Percentiles rank a stretch among this genome's conserved stretches.
Conservation (phyloP, 176 grass and related monocot species). For the Oryza rufipogon region DNA sequence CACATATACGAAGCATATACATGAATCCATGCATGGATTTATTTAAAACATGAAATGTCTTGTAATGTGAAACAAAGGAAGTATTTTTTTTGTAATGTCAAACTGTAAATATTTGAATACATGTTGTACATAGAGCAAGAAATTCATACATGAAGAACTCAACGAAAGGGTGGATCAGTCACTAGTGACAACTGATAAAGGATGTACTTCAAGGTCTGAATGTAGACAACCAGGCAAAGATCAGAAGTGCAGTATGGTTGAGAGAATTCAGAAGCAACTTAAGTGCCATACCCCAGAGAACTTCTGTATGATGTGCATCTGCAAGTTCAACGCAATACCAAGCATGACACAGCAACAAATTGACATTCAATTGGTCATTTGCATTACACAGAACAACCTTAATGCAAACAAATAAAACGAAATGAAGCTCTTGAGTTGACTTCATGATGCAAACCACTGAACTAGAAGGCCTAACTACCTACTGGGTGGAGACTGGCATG, state of each 20-base stretch:
- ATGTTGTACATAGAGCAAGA: not conserved
- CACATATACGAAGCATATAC: too few relatives aligned
- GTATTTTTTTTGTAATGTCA: not conserved
- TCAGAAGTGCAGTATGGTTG: not conserved
- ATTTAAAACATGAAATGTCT: too few relatives aligned
- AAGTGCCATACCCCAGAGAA: not conserved
- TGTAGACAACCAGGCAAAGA: not conserved
- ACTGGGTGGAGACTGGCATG: constrained; percentile 37
- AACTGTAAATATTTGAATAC: not conserved
- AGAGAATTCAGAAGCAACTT: not conserved
- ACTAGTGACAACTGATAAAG: not conserved
- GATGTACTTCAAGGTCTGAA: not conserved
- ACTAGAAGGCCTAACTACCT: constrained; percentile 44
- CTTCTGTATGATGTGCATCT: constrained; percentile 5
- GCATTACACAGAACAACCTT: constrained; percentile 28
- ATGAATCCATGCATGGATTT: too few relatives aligned
- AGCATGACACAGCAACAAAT: constrained; percentile 10
- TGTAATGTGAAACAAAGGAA: too few relatives aligned
- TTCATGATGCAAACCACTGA: constrained; percentile 43
- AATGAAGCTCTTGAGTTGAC: not conserved
- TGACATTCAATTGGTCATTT: constrained; percentile 22
- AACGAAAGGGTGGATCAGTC: not conserved
- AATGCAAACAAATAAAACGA: not conserved
- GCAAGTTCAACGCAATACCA: constrained; percentile 28
- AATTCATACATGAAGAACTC: not conserved